Evolutionary conservation across 768 basidiomycete species (phyloP).

Genomic region (Xerocomus potaroensis): DNA sequence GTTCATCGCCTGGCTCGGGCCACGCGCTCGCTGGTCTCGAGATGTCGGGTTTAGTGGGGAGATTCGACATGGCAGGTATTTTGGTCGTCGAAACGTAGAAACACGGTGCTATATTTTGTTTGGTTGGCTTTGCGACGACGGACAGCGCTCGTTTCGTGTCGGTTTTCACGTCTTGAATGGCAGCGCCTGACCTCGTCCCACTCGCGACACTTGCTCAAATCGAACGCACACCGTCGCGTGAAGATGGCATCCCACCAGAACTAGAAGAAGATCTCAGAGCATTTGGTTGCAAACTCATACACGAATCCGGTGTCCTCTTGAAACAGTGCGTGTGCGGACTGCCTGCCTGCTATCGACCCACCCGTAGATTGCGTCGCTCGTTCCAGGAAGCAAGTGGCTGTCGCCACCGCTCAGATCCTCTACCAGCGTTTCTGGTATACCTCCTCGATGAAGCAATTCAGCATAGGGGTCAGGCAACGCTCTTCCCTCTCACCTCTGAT

Average conservation of each 20-base stretch:
- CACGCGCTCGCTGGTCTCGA: constrained; percentile 16
- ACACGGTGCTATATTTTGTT: too few species aligned
- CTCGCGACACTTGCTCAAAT: constrained; percentile 80
- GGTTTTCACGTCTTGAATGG: constrained; percentile 34
- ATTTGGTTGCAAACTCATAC: constrained; percentile 91
- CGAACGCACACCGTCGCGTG: constrained; percentile 69
- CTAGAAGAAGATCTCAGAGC: constrained; percentile 87
- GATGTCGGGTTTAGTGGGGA: constrained; percentile 31
- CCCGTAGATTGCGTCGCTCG: constrained; percentile 5
- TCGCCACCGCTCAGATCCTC: constrained; percentile 93
- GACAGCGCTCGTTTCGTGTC: too few species aligned
- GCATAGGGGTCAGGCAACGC: constrained; percentile 69
- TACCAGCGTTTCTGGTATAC: constrained; percentile 98
- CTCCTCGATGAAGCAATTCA: constrained; percentile 90
- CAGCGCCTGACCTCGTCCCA: constrained; percentile 58
- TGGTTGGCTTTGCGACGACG: constrained; percentile 17
- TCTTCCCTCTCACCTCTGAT: constrained; percentile 5
- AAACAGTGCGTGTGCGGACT: constrained; percentile 60
- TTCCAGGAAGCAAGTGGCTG: constrained; percentile 88
- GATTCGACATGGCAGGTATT: constrained; percentile 22
- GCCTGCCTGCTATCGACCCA: not conserved
- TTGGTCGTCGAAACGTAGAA: too few species aligned
- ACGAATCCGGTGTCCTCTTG: constrained; percentile 88
- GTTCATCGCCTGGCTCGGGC: constrained; percentile 22
- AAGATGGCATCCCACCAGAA: constrained; percentile 76